Evolutionary conservation across 164 flowering plant genomes (phyloP).

Genomic region (Buxus sempervirens): DNA sequence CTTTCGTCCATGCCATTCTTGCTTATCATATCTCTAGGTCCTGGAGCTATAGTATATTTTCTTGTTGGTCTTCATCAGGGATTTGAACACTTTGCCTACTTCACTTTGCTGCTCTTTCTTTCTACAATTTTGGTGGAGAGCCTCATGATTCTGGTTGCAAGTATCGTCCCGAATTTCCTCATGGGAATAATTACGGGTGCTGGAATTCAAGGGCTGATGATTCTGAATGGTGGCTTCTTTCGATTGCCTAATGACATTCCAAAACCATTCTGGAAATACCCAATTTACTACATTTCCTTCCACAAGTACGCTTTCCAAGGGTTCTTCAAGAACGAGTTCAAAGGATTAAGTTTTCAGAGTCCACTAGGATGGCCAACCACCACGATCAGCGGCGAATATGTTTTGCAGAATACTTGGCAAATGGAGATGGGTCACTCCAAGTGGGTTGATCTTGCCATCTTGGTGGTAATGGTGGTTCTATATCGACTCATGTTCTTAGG

Average conservation of each 20-base stretch:
- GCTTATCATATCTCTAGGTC: slow-evolving; percentile 36
- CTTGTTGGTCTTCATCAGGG: slow-evolving; percentile 39
- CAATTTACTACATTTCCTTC: slow-evolving; percentile 46
- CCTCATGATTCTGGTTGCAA: slow-evolving; percentile 62
- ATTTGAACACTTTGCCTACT: slow-evolving; percentile 35
- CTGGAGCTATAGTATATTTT: slow-evolving; percentile 51
- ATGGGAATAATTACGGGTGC: slow-evolving; percentile 60
- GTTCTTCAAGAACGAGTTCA: slow-evolving; percentile 46
- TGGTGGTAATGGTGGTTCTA: slow-evolving; percentile 48
- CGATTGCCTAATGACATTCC: slow-evolving; percentile 53
- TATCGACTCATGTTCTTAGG: slow-evolving; percentile 42
- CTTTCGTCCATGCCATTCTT: slow-evolving; percentile 57
- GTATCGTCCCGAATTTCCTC: slow-evolving; percentile 55
- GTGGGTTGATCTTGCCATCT: slow-evolving; percentile 47
- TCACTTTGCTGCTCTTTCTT: slow-evolving; percentile 26
- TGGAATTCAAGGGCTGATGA: slow-evolving; percentile 58
- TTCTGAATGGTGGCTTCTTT: slow-evolving; percentile 50
- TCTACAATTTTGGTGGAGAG: slow-evolving; percentile 54
- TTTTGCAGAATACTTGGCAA: slow-evolving; percentile 39
- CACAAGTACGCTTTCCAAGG: slow-evolving; percentile 49
- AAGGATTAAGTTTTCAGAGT: slow-evolving; percentile 30
- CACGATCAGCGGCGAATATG: slow-evolving; percentile 27
- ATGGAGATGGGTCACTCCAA: slow-evolving; percentile 45
- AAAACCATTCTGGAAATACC: slow-evolving; percentile 52
- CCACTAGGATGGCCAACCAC: slow-evolving; percentile 14